phyloP scores from a whole-genome alignment of 257 asterid species.

The Ehretia macrophylla region DNA sequence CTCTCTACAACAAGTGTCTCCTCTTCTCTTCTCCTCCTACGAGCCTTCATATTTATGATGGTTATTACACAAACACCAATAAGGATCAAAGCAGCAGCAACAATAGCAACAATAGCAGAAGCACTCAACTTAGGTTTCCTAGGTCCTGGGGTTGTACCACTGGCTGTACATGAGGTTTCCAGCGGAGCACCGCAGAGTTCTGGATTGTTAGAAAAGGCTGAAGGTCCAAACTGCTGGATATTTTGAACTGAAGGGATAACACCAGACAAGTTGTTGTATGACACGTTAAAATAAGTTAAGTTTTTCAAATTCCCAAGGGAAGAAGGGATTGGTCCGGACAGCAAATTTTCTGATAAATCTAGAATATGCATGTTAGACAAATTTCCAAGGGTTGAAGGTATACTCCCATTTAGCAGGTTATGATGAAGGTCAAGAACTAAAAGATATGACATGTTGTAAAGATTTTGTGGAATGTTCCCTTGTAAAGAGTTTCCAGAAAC shows the following conservation, averaged over 20 bases:
- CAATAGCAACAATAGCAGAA: constrained; percentile 72
- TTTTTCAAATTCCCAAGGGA: constrained; percentile 49
- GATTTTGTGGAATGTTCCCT: constrained; percentile 58
- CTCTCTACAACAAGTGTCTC: constrained; percentile 55
- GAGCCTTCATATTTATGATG: constrained; percentile 64
- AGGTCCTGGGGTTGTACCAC: constrained; percentile 16
- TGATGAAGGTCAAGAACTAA: constrained; percentile 63
- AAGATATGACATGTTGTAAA: constrained; percentile 65
- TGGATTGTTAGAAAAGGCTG: constrained; percentile 66
- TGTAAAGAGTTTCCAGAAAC: constrained; percentile 58
- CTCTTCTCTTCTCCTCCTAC: constrained; percentile 45
- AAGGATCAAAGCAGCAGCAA: constrained; percentile 75
- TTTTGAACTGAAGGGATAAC: constrained; percentile 52
- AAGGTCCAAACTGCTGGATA: constrained; percentile 56
- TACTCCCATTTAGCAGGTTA: constrained; percentile 60
- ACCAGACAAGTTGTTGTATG: constrained; percentile 80
- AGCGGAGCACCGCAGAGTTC: constrained; percentile 81
- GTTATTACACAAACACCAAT: constrained; percentile 67
- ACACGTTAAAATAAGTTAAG: constrained; percentile 64
- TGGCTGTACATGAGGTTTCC: constrained; percentile 37
- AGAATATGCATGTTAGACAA: constrained; percentile 54
- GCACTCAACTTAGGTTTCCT: constrained; percentile 60
- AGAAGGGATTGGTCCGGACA: constrained; percentile 61
- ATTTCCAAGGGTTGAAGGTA: constrained; percentile 58
- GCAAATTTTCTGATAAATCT: constrained; percentile 62